Evolutionary conservation across 2,329 filamentous ascomycete genomes (phyloP).

Genomic region (Chaetomium olivaceum): DNA sequence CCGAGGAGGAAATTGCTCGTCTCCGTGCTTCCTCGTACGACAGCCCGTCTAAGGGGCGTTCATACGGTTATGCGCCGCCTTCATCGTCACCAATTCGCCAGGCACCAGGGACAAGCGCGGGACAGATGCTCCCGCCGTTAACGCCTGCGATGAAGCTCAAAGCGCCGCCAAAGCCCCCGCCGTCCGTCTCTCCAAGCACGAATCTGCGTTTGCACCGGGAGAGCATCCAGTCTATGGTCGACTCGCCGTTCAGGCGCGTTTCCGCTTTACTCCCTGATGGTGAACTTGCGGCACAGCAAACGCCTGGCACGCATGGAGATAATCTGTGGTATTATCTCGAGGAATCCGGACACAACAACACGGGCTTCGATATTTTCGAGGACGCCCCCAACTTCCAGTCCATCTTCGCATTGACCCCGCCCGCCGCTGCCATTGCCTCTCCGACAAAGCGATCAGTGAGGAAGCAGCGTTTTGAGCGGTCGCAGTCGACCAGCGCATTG

Average conservation of each 20-base stretch:
- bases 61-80: constrained; percentile 52
- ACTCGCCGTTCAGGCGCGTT: constrained; percentile 65
- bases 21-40: constrained; percentile 91
- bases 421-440: constrained; percentile 56
- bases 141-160: constrained; percentile 85
- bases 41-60: constrained; percentile 74
- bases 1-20: constrained; percentile 92
- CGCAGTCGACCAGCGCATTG: constrained; percentile 62
- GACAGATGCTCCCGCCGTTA: constrained; percentile 70
- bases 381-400: constrained; percentile 44
- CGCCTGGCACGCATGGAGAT: constrained; percentile 66
- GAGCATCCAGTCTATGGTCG: constrained; percentile 76
- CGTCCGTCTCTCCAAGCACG: constrained; percentile 89
- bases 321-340: constrained; percentile 55
- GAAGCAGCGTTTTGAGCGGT: constrained; percentile 63
- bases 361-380: constrained; percentile 64
- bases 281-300: constrained; percentile 58
- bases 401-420: constrained; percentile 40
- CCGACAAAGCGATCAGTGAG: constrained; percentile 64
- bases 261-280: constrained; percentile 46
- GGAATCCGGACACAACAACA: constrained; percentile 49
- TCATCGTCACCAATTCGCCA: constrained; percentile 71
- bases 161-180: constrained; percentile 56
- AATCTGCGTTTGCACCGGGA: constrained; percentile 87
- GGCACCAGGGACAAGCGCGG: constrained; percentile 46